Evolutionary conservation across 1,284 basidiomycete species (phyloP), one percentile per base, ranked within the genome.

Genomic region (Microbotryum violaceum): DNA sequence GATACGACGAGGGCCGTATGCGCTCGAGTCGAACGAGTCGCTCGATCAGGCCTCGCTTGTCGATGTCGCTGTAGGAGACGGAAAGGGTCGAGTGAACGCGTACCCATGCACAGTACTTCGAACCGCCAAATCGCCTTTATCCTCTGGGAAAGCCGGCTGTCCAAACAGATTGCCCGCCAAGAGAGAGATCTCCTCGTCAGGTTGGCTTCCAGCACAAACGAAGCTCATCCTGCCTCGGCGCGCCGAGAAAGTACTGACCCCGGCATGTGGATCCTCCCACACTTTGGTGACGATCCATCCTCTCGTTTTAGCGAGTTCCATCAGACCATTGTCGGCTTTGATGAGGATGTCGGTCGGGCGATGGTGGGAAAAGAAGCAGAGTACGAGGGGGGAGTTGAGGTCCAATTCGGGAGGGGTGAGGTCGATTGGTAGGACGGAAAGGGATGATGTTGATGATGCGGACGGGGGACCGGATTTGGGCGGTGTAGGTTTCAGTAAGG

Each of bases 361-460:
- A 58, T 70, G 94, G 68, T 97, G 93, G 0, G 87, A 88, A 75
- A 89, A 94, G 76, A 97, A 97, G 3, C 94, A 89, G 2, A 97
- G 82, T 3, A 91, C 81, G 56, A 42, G 37, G 79, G 82, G 0
- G 88, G 84, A 1, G 73, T 71, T 3, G 21, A 63, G 54, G 57
- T 67, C 66, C 54, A 75, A 46, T 12, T 53, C 49, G 49, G 61
- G 54, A n/a, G 60, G 56, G 48, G 37, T 20, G 47, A 42, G 46
- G 7, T 25, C 12, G 18, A 42, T 42, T 18, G 37, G 16, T 12
- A 2, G 37, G 37, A 42, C 16, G 37, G 37, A 14, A 18, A 33
- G 8, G 5, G 55, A 5, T n/a, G 49, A 18, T 3, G 54, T 9
- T 7, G 51, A 27, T 14, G n/a, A 42, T 12, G 20, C 44, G 0